phyloP scores from a whole-genome alignment of 1,284 basidiomycete species.

The Puccinia brachypodii region DNA sequence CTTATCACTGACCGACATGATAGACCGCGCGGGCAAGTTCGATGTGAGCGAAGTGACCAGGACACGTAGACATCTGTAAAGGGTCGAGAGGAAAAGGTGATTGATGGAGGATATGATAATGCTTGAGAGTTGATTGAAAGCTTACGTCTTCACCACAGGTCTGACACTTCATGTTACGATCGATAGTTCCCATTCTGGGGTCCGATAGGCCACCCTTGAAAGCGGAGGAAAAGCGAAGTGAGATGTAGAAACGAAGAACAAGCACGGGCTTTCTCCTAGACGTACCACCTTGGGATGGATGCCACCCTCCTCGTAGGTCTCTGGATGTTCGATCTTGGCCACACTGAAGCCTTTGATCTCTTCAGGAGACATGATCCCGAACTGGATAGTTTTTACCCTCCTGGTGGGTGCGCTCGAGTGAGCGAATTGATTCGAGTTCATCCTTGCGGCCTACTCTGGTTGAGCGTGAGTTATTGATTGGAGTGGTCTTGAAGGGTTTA shows the following conservation, averaged over 20 bases:
- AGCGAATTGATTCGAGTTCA: conserved; percentile 60
- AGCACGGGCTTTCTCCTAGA: not conserved
- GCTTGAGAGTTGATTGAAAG: conserved; percentile 56
- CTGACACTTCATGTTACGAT: conserved; percentile 99
- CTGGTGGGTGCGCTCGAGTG: conserved; percentile 89
- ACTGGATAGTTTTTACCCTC: conserved; percentile 96
- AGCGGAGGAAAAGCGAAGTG: conserved; percentile 63
- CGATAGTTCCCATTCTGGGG: conserved; percentile 94
- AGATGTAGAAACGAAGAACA: not conserved
- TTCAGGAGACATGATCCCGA: conserved; percentile 98
- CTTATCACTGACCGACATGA: conserved; percentile 73
- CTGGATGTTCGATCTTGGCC: conserved; percentile 95
- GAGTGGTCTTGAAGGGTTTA: too few relatives aligned
- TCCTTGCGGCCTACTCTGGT: not conserved
- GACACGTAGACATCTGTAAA: conserved; percentile 59
- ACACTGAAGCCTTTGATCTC: conserved; percentile 79
- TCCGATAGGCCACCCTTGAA: conserved; percentile 94
- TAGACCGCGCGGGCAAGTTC: conserved; percentile 95
- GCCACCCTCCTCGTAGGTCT: conserved; percentile 93
- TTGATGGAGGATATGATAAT: not conserved
- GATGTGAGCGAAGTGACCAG: conserved; percentile 98
- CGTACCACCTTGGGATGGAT: conserved; percentile 50
- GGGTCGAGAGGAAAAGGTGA: not conserved
- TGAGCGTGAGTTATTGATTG: too few relatives aligned
- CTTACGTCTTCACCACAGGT: conserved; percentile 86